These are phyloP conservation scores for Aspergillus costaricaensis DNA, from an alignment of 2,329 filamentous ascomycete genomes.

Conservation along the genomic window DNA sequence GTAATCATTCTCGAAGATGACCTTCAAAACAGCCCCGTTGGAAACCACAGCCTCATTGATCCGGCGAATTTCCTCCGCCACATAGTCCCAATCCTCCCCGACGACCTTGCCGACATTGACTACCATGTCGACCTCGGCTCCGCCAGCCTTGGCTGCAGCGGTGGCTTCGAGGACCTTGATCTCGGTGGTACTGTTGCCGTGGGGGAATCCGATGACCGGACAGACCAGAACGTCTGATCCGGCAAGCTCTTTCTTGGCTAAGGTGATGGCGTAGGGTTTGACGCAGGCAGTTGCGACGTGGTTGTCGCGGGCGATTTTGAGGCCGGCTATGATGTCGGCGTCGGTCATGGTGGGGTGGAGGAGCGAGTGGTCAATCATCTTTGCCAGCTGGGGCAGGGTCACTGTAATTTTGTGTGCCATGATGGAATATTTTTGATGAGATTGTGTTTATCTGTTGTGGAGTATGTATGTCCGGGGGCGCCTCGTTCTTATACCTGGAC, in stretches of 20 bases:
- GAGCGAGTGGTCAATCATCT: slow-evolving; percentile 61
- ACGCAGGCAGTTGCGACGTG: slow-evolving; percentile 59
- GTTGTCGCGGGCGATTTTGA: slow-evolving; percentile 51
- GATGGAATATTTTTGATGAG: neutral
- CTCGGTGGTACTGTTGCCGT: slow-evolving; percentile 57
- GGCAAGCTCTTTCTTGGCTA: slow-evolving; percentile 51
- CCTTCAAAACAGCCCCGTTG: slow-evolving; percentile 55
- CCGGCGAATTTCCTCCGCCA: slow-evolving; percentile 52
- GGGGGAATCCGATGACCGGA: slow-evolving; percentile 63
- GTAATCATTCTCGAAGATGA: slow-evolving; percentile 66
- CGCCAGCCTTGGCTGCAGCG: slow-evolving; percentile 52
- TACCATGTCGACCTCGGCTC: slow-evolving; percentile 62
- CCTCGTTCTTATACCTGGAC: too few relatives aligned
- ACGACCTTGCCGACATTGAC: slow-evolving; percentile 61
- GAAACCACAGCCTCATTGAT: slow-evolving; percentile 53
- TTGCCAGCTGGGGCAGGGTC: slow-evolving; percentile 35
- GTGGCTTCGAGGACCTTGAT: slow-evolving; percentile 59
- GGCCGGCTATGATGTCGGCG: slow-evolving; percentile 52
- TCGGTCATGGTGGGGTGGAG: slow-evolving; percentile 65
- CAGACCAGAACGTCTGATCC: slow-evolving; percentile 56
- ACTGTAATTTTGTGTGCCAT: slow-evolving; percentile 29
- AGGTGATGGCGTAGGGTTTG: slow-evolving; percentile 58
- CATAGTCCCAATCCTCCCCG: slow-evolving; percentile 59
- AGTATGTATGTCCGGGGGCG: neutral
- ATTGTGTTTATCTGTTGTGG: neutral